Evolutionary conservation across 192 early-diverging fungal species (phyloP).

Genomic region (Jimgerdemannia flammicorona): DNA sequence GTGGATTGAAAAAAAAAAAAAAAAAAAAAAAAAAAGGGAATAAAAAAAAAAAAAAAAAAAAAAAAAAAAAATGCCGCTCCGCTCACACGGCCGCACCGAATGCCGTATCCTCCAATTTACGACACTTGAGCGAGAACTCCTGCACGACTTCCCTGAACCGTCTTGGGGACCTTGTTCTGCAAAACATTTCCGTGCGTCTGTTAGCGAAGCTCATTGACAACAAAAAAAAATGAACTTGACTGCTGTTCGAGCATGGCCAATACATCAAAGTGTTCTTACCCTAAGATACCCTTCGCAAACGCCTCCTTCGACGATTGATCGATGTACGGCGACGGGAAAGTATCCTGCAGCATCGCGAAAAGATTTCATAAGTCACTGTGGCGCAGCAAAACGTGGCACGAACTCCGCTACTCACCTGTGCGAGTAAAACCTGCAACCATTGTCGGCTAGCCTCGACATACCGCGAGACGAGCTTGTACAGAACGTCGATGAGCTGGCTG

Average conservation of each 20-base stretch:
- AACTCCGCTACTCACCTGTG: constrained; percentile 24
- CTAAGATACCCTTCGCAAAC: constrained; percentile 48
- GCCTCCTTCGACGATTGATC: constrained; percentile 38
- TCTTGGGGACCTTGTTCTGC: constrained; percentile 42
- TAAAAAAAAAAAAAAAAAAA: no score
- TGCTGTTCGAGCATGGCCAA: no score
- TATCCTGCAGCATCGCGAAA: constrained; percentile 23
- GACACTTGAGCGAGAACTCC: constrained; percentile 41
- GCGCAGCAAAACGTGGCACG: no score
- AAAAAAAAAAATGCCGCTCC: neutral
- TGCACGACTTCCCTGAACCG: constrained; percentile 38
- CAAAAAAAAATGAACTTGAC: neutral
- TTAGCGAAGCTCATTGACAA: neutral
- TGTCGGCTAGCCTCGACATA: constrained; percentile 34
- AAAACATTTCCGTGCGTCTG: constrained; percentile 6
- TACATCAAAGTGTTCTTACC: constrained; percentile 19
- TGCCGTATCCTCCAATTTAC: constrained; percentile 37
- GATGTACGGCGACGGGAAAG: constrained; percentile 47
- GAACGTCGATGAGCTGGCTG: constrained; percentile 43
- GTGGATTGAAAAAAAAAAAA: no score
- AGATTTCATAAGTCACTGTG: no score
- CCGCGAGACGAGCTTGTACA: constrained; percentile 41
- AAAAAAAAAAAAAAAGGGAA: no score
- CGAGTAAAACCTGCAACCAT: constrained; percentile 41
- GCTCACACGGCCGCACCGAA: constrained; percentile 34